A percentile compares a stretch with the other conserved stretches of the same genome.
phyloP scores from a whole-genome alignment of 495 filamentous ascomycete genomes.

The Amniculicola lignicola region DNA sequence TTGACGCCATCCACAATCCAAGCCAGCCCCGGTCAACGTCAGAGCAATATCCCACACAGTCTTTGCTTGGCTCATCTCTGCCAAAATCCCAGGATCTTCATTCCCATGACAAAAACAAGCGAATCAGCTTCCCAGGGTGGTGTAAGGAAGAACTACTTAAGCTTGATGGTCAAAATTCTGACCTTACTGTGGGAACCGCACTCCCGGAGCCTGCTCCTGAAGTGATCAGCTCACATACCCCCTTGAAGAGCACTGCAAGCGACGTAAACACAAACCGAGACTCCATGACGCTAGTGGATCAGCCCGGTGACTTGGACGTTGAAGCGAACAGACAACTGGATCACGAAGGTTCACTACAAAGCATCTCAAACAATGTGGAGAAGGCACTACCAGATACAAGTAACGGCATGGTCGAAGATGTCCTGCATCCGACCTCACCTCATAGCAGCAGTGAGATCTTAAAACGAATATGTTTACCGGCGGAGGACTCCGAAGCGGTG shows the following conservation, averaged over 20 bases:
- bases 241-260: background rate
- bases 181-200: background rate
- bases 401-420: background rate
- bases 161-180: background rate
- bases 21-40: background rate
- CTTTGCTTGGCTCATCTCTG: background rate
- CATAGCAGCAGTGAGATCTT: too few species aligned
- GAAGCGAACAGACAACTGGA: background rate
- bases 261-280: background rate
- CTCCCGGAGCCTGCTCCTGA: background rate
- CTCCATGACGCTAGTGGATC: background rate
- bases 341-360: background rate
- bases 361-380: background rate
- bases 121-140: background rate
- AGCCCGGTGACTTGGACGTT: background rate
- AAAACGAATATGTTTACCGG: background rate
- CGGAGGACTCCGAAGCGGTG: background rate
- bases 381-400: background rate
- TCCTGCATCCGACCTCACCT: too few species aligned
- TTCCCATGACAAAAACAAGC: background rate
- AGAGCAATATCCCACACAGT: background rate
- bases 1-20: background rate
- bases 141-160: background rate
- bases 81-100: background rate
- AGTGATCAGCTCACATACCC: background rate